Base-by-base conservation (phyloP, 768 basidiomycete species). In the Mycena sanguinolenta region DNA sequence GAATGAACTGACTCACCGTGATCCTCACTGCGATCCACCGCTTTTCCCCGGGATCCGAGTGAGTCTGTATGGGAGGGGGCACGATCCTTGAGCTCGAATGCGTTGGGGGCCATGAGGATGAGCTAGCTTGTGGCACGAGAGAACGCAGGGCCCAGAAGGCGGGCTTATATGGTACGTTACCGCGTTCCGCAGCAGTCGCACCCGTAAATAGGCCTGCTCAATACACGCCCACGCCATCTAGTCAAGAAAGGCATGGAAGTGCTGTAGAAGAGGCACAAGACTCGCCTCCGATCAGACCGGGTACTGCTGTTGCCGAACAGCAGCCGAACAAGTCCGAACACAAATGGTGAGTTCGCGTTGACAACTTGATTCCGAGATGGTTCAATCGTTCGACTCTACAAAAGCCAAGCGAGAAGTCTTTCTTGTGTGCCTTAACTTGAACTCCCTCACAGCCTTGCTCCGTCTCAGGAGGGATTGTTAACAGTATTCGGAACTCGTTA, bases 61-160 rank as follows among this genome's bases (percentile, higher is more conserved):
- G 69, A 71, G n/a, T 46, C 70, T 3, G 58, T n/a, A 13, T 30
- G 61, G 2, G 63, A 63, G 5, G 69, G 55, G 1, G 27, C 39
- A 10, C 64, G 64, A 14, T 71, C 65, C 30, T 66, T 53, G 21
- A 66, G 52, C 54, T 71, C 70, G 30, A 71, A 57, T 25, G 28
- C n/a, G 54, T 12, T 52, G 0, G 58, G 44, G 9, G 63, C 23
- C 64, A 66, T 71, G 46, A 21, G n/a, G n/a, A n/a, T 14, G 64
- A 60, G 25, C 44, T 34, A n/a, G n/a, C 32, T 34, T 32, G n/a
- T 21, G 32, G 21, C 6, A 9, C 30, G 50, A 23, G 57, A 36
- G 23, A 6, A 28, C 13, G 9, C 32, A 32, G 38, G 32, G 52
- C 19, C 27, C 28, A n/a, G 36, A 44, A 25, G 42, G 58, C 21